Base-by-base conservation (phyloP, 331 rosid species). In the Quercus tomentella region DNA sequence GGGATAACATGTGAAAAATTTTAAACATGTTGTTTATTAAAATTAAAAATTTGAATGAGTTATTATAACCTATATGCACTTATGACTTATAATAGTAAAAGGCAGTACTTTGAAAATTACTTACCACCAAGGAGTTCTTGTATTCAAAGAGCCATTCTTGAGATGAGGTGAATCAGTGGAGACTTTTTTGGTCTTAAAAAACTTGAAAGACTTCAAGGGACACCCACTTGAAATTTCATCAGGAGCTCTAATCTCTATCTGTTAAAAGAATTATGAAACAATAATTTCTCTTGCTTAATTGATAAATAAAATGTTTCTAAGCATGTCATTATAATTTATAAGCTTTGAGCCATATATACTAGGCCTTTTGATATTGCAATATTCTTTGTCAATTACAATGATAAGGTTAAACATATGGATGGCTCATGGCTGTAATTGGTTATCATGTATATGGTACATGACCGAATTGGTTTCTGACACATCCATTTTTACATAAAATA, bases 101-200 rank as follows among this genome's bases (percentile, higher is more conserved):
- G 65, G n/a, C 6, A 75, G 81, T 45, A 66, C 11, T 25, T 21
- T 6, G 3, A 18, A 60, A 67, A 30, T 41, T 73, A 72, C 87
- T 77, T 85, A 93, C 97, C 97, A 91, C 97, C 97, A 93, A 72
- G 97, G 97, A 73, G 97, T 89, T 78, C 96, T 88, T 20, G 84
- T 86, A 83, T 91, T 93, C 43, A 84, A 74, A 73, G 57, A 83
- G 63, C 92, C 92, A 49, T 49, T 68, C 72, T 87, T 81, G 45
- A 79, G 52, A 26, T 58, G 7, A 35, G 84, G 73, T 14, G 88
- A 82, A 73, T 81, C 86, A 1, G 92, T 82, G 25, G 84, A 57
- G 62, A 86, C 84, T 81, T 77, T 57, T 87, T 82, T 89, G 67
- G 94, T 89, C 91, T 86, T 86, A 22, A 79, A 82, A 81, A 88